Evolutionary conservation across 495 filamentous ascomycete species (phyloP), one percentile per base, ranked within the genome.

Genomic region (Thermochaetoides thermophila): DNA sequence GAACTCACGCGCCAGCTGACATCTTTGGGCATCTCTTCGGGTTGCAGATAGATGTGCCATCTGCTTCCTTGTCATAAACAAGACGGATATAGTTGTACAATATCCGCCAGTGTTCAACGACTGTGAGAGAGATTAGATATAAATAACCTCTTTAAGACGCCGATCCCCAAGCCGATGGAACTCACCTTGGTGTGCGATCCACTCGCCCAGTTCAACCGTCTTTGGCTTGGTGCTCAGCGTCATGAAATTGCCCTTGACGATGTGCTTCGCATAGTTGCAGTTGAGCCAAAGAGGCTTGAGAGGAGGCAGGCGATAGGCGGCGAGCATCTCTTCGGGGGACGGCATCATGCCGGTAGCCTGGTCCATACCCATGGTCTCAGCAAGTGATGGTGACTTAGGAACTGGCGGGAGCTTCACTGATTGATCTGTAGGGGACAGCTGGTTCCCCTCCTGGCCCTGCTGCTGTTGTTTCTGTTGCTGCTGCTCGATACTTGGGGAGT

Each of bases 181-280:
- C 69, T 59, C 65, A 89, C 86, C 78, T 68, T 93, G 86, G 57
- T 95, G 86, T 38, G 85, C 84, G 45, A 92, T 61, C 86, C 86
- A 95, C 51, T 95, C 86, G 25, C 84, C 85, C 44, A 81, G 69
- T 52, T 93, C 86, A 15, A 93, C 78, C 29, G 84, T 82, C 56
- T 82, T 81, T n/a, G 86, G 86, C 53, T 83, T 82, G 29, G 83
- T 82, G 45, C 84, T 87, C 29, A 95, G 57, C 16, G 86, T 93
- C 74, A 91, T 77, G 53, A 93, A 93, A 58, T 93, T 95, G 23
- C 86, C 86, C 60, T 83, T 89, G 45, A 93, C 86, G 41, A 91
- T 87, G 43, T 92, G 69, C 43, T 76, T 78, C 31, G 78, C 74
- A 52, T 86, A 83, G 48, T 79, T 73, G 41, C 83, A 73, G 43